Base-by-base conservation (phyloP, 1,284 basidiomycete genomes). In the Porogramme epimiltina region DNA sequence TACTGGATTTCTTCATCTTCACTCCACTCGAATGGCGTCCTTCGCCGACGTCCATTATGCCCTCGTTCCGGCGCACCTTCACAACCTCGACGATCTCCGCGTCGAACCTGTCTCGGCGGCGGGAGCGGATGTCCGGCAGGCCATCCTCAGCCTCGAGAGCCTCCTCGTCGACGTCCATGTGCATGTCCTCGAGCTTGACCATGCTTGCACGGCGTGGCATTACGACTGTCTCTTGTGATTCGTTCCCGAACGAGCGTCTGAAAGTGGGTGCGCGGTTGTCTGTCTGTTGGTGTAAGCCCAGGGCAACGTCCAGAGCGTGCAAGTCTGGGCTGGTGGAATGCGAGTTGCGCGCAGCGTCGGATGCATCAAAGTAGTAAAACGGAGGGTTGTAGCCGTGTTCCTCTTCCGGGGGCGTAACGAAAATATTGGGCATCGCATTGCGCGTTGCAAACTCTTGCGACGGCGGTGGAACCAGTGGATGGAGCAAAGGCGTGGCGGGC, bases 371-470 rank as follows among this genome's bases (percentile, higher is more conserved):
- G 63, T 73, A 85, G 62, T 82, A 84, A 76, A 79, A 87, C 8
- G 85, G 76, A 8, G 82, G 82, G 11, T 70, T 75, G 18, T 71
- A 64, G 23, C 71, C 67, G 41, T 81, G 72, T 62, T 89, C 86
- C 65, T 89, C 87, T 62, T 84, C 87, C 24, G 87, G 87, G 11
- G 87, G 87, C 37, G 81, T 73, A 28, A 89, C 80, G 59, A 85
- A 82, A 49, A 89, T 83, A 58, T 82, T 77, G 13, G 84, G 86
- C 70, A 85, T 75, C 13, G 13, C 34, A 9, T 9, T 10, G n/a
- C 6, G n/a, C 20, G 63, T 61, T 36, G 64, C 63, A 48, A 54
- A 61, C 45, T 55, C 58, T 55, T 60, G 62, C 41, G 54, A 62
- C 41, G 62, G 62, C 42, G 63, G 64, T 25, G 62, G 51, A 38